phyloP scores from a whole-genome alignment of 2,329 filamentous ascomycete genomes.

The Penicillium italicum region DNA sequence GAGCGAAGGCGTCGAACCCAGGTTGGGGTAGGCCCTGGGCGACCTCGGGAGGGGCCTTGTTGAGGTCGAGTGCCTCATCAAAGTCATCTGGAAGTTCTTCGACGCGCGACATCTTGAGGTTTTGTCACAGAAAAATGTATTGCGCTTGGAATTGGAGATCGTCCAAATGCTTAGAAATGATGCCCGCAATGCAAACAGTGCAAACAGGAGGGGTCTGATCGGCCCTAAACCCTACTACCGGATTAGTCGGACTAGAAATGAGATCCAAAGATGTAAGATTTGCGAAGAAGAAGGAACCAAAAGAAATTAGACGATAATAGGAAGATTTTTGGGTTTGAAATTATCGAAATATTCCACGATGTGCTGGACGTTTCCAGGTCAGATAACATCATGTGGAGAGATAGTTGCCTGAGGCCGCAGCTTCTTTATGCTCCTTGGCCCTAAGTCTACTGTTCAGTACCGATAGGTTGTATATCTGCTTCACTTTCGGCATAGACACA shows the following conservation, averaged over 20 bases:
- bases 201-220: slow-evolving; percentile 27
- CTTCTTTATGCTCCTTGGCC: not conserved
- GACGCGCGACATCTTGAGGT: slow-evolving; percentile 48
- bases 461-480: too few relatives aligned
- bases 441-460: too few relatives aligned
- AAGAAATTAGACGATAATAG: not conserved
- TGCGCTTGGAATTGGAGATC: not conserved
- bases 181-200: slow-evolving; percentile 25
- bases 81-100: slow-evolving; percentile 52
- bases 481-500: too few relatives aligned
- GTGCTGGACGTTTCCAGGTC: not conserved
- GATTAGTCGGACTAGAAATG: not conserved
- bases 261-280: not conserved
- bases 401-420: not conserved
- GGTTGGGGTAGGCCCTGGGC: slow-evolving; percentile 18
- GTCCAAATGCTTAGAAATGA: slow-evolving; percentile 8
- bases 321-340: not conserved
- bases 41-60: slow-evolving; percentile 29
- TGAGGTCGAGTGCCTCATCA: slow-evolving; percentile 46
- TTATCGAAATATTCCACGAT: not conserved
- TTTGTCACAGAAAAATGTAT: not conserved
- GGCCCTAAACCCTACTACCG: slow-evolving; percentile 18
- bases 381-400: not conserved
- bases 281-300: not conserved
- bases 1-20: slow-evolving; percentile 21